Base-by-base conservation (phyloP, 2,329 filamentous ascomycete genomes). In the Dothistroma pini region DNA sequence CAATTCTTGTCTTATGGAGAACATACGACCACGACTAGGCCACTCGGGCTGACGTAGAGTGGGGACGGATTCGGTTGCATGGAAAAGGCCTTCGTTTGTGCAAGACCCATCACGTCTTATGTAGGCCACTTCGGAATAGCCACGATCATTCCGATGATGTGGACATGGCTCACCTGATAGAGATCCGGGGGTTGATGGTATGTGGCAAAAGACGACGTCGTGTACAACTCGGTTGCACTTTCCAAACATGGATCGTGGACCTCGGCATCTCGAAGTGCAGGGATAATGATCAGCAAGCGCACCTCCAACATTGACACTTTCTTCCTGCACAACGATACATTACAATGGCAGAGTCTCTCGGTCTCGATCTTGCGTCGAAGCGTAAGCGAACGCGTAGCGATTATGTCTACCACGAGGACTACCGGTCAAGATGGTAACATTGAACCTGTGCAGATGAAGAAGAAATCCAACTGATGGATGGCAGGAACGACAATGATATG, bases 401-500 rank as follows among this genome's bases (percentile, higher is more conserved):
- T 76, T 97, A 96, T 76, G 81, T 82, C 53, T 96, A 88, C 74
- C 79, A 87, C 48, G 82, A 93, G 31, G 89, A 95, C 66, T 96
- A 96, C 74, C 83, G 91, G 59, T 96, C 92, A 62, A 79, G 93
- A 85, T 96, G 93, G 92, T 92, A 70, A 32, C 25, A 2, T 29
- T 29, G 61, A 21, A 19, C 8, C 54, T 4, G 25, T 29, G 22
- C 4, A 3, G 29, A 51, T 25, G 21, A 44, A 41, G 14, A 3
- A 44, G 12, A 52, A 29, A 31, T 47, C 16, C 35, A 14, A 54
- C 29, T 57, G 41, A 60, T 47, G 10, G 16, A 35, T 16, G 51
- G 31, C 49, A 93, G 91, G 91, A 87, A 86, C 74, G 92, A 96
- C 76, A 96, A 96, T 73, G 92, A 96, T 78, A 95, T 96, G 90